Conservation (phyloP, 2,329 filamentous ascomycete species). For the Botrytis byssoidea region DNA sequence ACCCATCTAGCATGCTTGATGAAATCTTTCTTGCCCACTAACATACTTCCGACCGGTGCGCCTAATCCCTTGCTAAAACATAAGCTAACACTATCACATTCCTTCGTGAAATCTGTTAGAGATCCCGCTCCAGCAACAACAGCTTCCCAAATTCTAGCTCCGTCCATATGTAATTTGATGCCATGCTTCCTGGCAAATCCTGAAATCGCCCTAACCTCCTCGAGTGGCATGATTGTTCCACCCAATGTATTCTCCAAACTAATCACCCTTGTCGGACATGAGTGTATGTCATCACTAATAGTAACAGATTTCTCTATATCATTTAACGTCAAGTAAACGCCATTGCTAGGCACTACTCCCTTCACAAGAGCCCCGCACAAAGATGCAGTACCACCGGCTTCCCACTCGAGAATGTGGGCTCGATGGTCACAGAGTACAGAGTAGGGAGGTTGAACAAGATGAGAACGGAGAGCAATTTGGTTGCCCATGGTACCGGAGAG, state of each 20-base stretch:
- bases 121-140: slow-evolving; percentile 67
- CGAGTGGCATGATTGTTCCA: slow-evolving; percentile 74
- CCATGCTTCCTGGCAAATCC: slow-evolving; percentile 63
- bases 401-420: slow-evolving; percentile 71
- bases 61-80: slow-evolving; percentile 84
- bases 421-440: slow-evolving; percentile 76
- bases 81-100: slow-evolving; percentile 72
- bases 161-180: slow-evolving; percentile 74
- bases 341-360: slow-evolving; percentile 67
- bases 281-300: slow-evolving; percentile 68
- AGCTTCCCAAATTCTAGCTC: slow-evolving; percentile 79
- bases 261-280: slow-evolving; percentile 77
- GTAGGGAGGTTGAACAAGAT: slow-evolving; percentile 77
- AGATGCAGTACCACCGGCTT: slow-evolving; percentile 63
- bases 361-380: slow-evolving; percentile 70
- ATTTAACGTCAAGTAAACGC: slow-evolving; percentile 55
- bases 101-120: slow-evolving; percentile 63
- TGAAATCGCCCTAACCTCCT: slow-evolving; percentile 67
- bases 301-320: slow-evolving; percentile 68
- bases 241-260: slow-evolving; percentile 82
- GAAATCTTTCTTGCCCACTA: slow-evolving; percentile 59
- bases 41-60: slow-evolving; percentile 74
- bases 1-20: slow-evolving; percentile 69
- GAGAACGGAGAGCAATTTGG: slow-evolving; percentile 76
- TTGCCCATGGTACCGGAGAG: slow-evolving; percentile 94